These are phyloP conservation scores for Funneliformis caledonium DNA, from an alignment of 371 early-diverging fungal genomes.

Conservation along the genomic window DNA sequence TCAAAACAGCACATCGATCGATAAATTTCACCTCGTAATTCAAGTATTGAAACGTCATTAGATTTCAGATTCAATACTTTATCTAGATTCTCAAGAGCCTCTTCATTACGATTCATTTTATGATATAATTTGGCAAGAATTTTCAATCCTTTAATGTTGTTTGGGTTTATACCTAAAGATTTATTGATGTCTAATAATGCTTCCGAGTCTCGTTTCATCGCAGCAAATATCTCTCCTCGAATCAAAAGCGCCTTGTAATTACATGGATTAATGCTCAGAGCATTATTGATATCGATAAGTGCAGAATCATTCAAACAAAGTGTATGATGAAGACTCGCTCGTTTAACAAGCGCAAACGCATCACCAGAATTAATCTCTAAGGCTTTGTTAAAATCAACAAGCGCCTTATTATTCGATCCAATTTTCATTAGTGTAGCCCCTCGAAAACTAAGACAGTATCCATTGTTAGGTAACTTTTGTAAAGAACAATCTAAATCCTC, in stretches of 20 bases:
- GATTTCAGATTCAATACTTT: neutral
- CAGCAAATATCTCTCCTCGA: neutral
- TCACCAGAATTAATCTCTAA: conserved; percentile 24
- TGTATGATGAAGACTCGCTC: neutral
- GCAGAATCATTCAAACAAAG: neutral
- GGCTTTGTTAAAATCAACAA: conserved; percentile 11
- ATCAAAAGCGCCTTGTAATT: neutral
- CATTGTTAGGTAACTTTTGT: conserved; percentile 7
- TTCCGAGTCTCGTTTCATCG: neutral
- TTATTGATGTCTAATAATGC: conserved; percentile 24
- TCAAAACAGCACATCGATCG: neutral
- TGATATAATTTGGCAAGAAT: neutral
- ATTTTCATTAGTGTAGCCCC: neutral
- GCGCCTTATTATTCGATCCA: neutral
- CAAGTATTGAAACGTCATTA: neutral
- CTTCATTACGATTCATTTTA: conserved; percentile 6
- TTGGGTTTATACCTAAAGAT: neutral
- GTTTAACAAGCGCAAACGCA: neutral
- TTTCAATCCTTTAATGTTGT: neutral
- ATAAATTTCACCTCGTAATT: conserved; percentile 22
- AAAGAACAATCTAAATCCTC: conserved; percentile 21
- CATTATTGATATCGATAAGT: neutral
- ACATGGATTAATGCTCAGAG: neutral
- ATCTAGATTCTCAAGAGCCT: conserved; percentile 11
- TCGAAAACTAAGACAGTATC: neutral